Percentiles rank a stretch among this genome's conserved stretches.
Evolutionary conservation across 2,329 filamentous ascomycete species (phyloP).

Genomic region (Mycosphaerella sp.): DNA sequence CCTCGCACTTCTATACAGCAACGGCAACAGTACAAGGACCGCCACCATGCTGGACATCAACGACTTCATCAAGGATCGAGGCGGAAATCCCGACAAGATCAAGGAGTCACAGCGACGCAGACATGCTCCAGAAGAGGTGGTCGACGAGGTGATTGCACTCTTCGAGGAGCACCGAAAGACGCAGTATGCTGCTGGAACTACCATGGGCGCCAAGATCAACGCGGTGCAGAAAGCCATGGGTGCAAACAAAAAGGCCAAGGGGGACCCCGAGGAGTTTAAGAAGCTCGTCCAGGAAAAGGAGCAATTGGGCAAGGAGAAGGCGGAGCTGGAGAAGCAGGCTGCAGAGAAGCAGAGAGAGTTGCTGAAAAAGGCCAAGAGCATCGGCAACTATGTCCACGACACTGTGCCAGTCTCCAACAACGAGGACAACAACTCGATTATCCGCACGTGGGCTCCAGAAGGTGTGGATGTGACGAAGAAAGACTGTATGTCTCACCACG

Average conservation of each 20-base stretch:
- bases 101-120: slow-evolving; percentile 83
- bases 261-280: slow-evolving; percentile 73
- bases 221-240: slow-evolving; percentile 84
- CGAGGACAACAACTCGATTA: slow-evolving; percentile 73
- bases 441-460: slow-evolving; percentile 75
- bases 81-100: slow-evolving; percentile 86
- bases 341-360: slow-evolving; percentile 68
- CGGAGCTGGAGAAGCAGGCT: slow-evolving; percentile 67
- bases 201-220: slow-evolving; percentile 81
- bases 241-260: slow-evolving; percentile 88
- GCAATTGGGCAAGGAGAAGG: slow-evolving; percentile 74
- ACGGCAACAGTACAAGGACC: neutral
- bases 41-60: slow-evolving; percentile 41
- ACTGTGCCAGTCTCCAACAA: slow-evolving; percentile 77
- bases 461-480: slow-evolving; percentile 68
- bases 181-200: slow-evolving; percentile 54
- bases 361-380: slow-evolving; percentile 70
- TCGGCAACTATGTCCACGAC: slow-evolving; percentile 89
- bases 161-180: slow-evolving; percentile 78
- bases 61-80: slow-evolving; percentile 64
- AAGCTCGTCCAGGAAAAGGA: slow-evolving; percentile 74
- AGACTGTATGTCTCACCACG: slow-evolving; percentile 81
- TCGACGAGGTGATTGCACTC: slow-evolving; percentile 83
- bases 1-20: neutral
- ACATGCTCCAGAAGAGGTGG: slow-evolving; percentile 70